Conservation (phyloP, 2,329 filamentous ascomycete species). For the Cadophora gregata region DNA sequence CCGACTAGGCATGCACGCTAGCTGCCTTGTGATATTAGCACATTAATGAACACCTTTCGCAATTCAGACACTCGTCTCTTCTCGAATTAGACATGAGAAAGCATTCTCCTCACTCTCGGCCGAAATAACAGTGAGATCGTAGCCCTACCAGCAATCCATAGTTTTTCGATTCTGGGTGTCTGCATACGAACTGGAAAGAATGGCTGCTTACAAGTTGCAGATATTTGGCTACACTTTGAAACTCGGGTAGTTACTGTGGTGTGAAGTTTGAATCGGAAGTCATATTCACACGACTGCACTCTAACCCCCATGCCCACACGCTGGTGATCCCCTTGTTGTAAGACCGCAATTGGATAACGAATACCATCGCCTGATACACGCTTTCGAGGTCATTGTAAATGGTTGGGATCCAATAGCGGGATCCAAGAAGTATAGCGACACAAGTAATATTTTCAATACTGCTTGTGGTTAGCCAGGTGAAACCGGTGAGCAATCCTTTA, state of each 20-base stretch:
- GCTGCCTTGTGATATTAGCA: slow-evolving; percentile 7
- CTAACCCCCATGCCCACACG: background rate
- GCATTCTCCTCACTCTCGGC: background rate
- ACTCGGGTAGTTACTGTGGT: background rate
- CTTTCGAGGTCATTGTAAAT: background rate
- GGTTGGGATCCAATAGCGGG: background rate
- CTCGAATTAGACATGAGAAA: background rate
- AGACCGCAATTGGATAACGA: background rate
- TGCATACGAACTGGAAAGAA: background rate
- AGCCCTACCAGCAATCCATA: background rate
- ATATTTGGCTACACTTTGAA: background rate
- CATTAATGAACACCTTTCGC: slow-evolving; percentile 16
- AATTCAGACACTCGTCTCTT: background rate
- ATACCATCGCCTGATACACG: background rate
- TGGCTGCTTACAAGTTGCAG: slow-evolving; percentile 15
- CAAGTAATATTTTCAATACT: background rate
- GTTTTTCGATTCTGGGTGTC: background rate
- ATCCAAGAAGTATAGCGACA: background rate
- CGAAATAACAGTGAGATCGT: background rate
- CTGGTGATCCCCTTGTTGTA: background rate
- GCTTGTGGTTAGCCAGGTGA: background rate
- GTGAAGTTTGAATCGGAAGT: background rate
- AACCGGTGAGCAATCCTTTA: background rate
- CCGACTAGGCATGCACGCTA: slow-evolving; percentile 11
- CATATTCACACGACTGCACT: background rate